These are phyloP conservation scores for Spathaspora hagerdaliae DNA, from an alignment of 805 yeast genomes.

Conservation along the genomic window DNA sequence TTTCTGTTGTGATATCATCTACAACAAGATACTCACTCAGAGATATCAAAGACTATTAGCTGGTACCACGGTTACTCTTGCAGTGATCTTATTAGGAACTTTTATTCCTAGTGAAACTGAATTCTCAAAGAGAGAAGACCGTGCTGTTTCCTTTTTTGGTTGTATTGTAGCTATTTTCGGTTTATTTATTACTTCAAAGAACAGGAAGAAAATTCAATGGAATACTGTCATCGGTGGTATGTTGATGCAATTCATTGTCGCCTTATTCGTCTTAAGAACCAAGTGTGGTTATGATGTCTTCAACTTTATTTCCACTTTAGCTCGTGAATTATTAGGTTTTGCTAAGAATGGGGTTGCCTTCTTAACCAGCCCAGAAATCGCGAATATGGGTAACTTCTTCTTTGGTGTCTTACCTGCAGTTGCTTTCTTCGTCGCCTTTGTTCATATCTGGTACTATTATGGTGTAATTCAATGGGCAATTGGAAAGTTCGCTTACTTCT, in stretches of 20 bases:
- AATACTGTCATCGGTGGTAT: conserved; percentile 57
- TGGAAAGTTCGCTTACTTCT: conserved; percentile 51
- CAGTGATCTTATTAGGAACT: conserved; percentile 50
- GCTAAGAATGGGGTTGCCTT: conserved; percentile 62
- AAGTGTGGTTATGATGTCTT: conserved; percentile 57
- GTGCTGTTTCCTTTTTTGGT: conserved; percentile 59
- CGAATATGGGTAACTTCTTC: conserved; percentile 45
- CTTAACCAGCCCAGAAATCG: conserved; percentile 39
- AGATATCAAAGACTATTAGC: conserved; percentile 34
- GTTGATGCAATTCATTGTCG: conserved; percentile 56
- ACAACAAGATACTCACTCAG: conserved; percentile 38
- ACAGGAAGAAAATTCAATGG: conserved; percentile 48
- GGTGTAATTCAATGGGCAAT: conserved; percentile 60
- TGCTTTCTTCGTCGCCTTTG: conserved; percentile 58
- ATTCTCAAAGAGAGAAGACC: conserved; percentile 45
- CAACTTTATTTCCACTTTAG: conserved; percentile 55
- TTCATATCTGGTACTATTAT: conserved; percentile 56
- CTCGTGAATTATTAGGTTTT: conserved; percentile 52
- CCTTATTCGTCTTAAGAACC: conserved; percentile 59
- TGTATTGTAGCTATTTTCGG: conserved; percentile 42
- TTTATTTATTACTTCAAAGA: conserved; percentile 43
- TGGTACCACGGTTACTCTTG: conserved; percentile 44
- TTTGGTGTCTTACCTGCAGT: conserved; percentile 61
- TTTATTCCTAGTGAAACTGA: conserved; percentile 46
- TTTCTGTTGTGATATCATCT: conserved; percentile 26